These are phyloP conservation scores for Ascochyta koolunga DNA, from an alignment of 2,329 filamentous ascomycete genomes.

Conservation along the genomic window DNA sequence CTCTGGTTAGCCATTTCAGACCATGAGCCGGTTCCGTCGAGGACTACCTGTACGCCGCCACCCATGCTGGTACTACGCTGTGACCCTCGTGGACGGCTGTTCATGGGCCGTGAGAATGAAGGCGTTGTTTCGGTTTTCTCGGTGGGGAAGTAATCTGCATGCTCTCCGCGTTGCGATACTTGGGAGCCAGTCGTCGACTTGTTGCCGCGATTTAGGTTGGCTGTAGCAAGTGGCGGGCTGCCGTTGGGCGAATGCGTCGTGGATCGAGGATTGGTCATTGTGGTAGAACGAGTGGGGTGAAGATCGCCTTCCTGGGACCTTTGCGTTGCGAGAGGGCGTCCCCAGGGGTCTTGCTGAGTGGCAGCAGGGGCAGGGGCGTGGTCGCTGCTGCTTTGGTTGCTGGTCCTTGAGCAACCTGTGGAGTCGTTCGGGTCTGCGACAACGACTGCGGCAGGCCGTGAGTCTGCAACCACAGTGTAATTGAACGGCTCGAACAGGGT, in stretches of 20 bases:
- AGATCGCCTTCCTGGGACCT: constrained; percentile 48
- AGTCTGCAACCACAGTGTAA: constrained; percentile 83
- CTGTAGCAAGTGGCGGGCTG: constrained; percentile 51
- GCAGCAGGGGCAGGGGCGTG: constrained; percentile 40
- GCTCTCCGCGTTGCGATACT: constrained; percentile 44
- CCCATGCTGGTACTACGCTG: constrained; percentile 76
- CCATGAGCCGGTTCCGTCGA: constrained; percentile 90
- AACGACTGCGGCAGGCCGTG: constrained; percentile 57
- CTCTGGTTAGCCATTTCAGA: constrained; percentile 87
- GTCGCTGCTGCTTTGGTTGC: constrained; percentile 44
- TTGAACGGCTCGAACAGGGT: constrained; percentile 93
- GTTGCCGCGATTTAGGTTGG: constrained; percentile 23
- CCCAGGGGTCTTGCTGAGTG: constrained; percentile 42
- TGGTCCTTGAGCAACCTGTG: constrained; percentile 36
- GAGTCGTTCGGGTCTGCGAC: constrained; percentile 40
- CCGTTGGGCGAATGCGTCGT: constrained; percentile 56
- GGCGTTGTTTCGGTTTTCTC: constrained; percentile 37
- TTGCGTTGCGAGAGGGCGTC: constrained; percentile 37
- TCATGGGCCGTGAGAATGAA: constrained; percentile 49
- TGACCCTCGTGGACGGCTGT: constrained; percentile 60
- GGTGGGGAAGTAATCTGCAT: constrained; percentile 43
- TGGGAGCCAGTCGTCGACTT: constrained; percentile 36
- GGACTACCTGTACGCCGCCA: constrained; percentile 87
- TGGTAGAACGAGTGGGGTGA: constrained; percentile 43
- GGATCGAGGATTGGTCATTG: constrained; percentile 46